Evolutionary conservation across 306 rosid genomes (phyloP).

Genomic region (Comarum palustre): DNA sequence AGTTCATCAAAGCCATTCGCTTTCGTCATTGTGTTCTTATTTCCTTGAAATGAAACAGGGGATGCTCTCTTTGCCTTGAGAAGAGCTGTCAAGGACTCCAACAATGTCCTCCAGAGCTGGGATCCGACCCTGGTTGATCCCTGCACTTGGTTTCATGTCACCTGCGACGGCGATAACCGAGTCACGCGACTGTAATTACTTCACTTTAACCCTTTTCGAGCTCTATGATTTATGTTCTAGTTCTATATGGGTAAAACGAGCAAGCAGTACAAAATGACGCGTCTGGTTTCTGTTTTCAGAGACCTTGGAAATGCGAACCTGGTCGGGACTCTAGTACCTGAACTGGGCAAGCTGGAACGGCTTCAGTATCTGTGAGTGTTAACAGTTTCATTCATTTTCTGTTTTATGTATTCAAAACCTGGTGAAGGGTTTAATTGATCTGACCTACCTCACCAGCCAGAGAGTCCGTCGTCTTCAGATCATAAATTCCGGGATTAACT

Average conservation of each 20-base stretch:
- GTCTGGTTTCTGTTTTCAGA: slow-evolving; percentile 25
- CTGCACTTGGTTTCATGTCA: slow-evolving; percentile 91
- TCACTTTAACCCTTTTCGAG: background rate
- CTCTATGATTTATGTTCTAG: background rate
- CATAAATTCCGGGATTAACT: background rate
- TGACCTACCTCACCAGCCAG: slow-evolving; percentile 17
- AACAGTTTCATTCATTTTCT: background rate
- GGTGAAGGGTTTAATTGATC: background rate
- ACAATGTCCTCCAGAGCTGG: slow-evolving; percentile 69
- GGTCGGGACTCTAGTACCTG: slow-evolving; percentile 65
- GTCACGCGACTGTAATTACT: slow-evolving; percentile 63
- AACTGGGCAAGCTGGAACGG: slow-evolving; percentile 61
- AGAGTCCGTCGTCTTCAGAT: slow-evolving; percentile 3
- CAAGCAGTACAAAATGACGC: background rate
- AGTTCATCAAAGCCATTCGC: background rate
- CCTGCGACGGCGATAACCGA: slow-evolving; percentile 59
- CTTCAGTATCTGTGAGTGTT: slow-evolving; percentile 75
- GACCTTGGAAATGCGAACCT: slow-evolving; percentile 88
- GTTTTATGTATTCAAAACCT: background rate
- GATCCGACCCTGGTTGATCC: slow-evolving; percentile 90
- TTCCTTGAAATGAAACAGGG: slow-evolving; percentile 38
- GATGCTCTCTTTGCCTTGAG: slow-evolving; percentile 81
- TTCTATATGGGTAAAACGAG: background rate
- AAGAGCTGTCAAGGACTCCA: slow-evolving; percentile 68
- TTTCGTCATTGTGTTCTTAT: background rate